Evolutionary conservation across 164 flowering plant species (phyloP), one percentile per base, ranked within the genome.

Genomic region (Echeveria elegans): DNA sequence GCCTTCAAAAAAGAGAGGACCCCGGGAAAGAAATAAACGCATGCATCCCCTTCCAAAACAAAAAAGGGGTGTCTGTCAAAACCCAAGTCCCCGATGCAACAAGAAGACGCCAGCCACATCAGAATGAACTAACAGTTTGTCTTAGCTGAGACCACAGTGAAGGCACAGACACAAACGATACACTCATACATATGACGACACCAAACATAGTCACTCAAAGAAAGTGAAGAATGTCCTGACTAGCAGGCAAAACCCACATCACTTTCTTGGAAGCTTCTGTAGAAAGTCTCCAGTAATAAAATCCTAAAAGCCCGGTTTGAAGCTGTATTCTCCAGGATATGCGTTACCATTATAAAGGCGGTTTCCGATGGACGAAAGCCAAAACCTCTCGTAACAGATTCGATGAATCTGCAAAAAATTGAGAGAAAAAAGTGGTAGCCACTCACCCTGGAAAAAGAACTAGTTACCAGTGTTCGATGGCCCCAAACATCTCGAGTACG

Each of bases 321-420:
- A 61, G 40, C 64, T 36, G 36, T 61, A 61, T 61, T 36, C 64
- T 61, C 64, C 12, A 38, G 64, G 40, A 61, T 34, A 34, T 36
- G 40, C 23, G 24, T 2, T 23, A 16, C 64, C 64, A 31, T 6
- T 61, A 18, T 31, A 61, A 61, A 36, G 24, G 40, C n/a, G 64
- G 36, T 36, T 1, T 61, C 38, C 64, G 8, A 61, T n/a, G 16
- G 2, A 61, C 16, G 34, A 23, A 61, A 61, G 38, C 64, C 64
- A 61, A 61, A 61, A 21, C 5, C 64, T 61, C 64, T 61, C 38
- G 23, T 28, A 61, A 61, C 64, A 61, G 64, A 61, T 61, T 36
- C 38, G n/a, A 19, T 11, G 64, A 29, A 61, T 30, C 36, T 19
- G 64, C 23, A 61, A 61, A 31, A 31, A 16, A 38, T n/a, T 28